Conservation (phyloP, 2,329 filamentous ascomycete species). For the Aspergillus candidus region DNA sequence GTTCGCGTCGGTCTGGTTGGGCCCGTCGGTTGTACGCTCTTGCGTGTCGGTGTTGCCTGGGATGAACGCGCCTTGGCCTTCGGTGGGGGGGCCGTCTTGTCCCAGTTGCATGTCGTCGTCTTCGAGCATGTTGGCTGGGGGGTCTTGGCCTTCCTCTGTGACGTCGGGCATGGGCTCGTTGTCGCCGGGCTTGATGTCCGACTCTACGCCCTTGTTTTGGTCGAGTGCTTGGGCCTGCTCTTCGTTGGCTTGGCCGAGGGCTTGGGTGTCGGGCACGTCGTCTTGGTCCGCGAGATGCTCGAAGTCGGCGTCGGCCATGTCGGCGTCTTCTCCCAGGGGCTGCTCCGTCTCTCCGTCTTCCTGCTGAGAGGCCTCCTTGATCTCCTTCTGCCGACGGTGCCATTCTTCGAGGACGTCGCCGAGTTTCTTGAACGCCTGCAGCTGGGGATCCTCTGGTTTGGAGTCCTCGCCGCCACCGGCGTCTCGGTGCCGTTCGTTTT, state of each 20-base stretch:
- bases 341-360: slow-evolving; percentile 45
- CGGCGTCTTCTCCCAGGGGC: slow-evolving; percentile 55
- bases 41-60: slow-evolving; percentile 40
- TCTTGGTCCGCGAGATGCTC: slow-evolving; percentile 87
- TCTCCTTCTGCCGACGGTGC: slow-evolving; percentile 83
- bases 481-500: slow-evolving; percentile 32
- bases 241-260: slow-evolving; percentile 78
- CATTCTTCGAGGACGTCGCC: slow-evolving; percentile 89
- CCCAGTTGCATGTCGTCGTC: slow-evolving; percentile 41
- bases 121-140: slow-evolving; percentile 42
- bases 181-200: slow-evolving; percentile 51
- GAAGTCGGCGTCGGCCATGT: slow-evolving; percentile 76
- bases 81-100: slow-evolving; percentile 28
- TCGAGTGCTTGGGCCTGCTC: slow-evolving; percentile 83
- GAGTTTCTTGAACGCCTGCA: slow-evolving; percentile 84
- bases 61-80: slow-evolving; percentile 48
- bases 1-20: slow-evolving; percentile 39
- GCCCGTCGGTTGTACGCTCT: slow-evolving; percentile 19
- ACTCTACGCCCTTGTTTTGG: slow-evolving; percentile 79
- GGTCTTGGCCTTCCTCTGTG: slow-evolving; percentile 34
- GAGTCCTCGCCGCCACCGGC: slow-evolving; percentile 33
- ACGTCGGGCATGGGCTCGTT: slow-evolving; percentile 53
- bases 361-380: slow-evolving; percentile 56
- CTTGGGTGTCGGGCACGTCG: slow-evolving; percentile 77
- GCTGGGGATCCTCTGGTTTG: slow-evolving; percentile 37